Evolutionary conservation across 2,329 filamentous ascomycete genomes (phyloP).

Genomic region (Drechslerella stenobrocha): DNA sequence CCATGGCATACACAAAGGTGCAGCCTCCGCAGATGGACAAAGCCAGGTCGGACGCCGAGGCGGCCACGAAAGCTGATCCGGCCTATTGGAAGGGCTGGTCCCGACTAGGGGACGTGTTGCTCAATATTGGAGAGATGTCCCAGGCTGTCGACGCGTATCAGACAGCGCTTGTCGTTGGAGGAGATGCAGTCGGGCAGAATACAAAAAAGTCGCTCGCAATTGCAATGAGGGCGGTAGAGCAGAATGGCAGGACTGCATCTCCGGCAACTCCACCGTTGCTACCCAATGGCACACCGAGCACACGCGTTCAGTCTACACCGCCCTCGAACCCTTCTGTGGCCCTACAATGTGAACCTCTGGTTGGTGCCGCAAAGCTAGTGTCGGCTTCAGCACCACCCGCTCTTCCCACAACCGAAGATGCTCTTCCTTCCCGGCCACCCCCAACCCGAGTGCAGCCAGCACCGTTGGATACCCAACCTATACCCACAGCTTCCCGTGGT

Average conservation of each 20-base stretch:
- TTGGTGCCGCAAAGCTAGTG: background rate
- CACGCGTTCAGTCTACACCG: background rate
- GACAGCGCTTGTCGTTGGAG: constrained; percentile 31
- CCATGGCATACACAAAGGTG: constrained; percentile 36
- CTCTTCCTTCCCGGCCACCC: background rate
- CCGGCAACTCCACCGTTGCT: background rate
- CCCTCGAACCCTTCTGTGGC: background rate
- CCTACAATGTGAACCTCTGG: background rate
- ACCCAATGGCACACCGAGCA: background rate
- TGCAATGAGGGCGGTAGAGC: constrained; percentile 24
- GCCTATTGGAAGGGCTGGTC: constrained; percentile 45
- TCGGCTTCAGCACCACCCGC: constrained; percentile 8
- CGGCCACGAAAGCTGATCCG: constrained; percentile 38
- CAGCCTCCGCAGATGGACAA: constrained; percentile 34
- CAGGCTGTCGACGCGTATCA: constrained; percentile 33
- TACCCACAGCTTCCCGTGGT: constrained; percentile 8
- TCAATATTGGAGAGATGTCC: constrained; percentile 24
- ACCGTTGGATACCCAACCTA: constrained; percentile 18
- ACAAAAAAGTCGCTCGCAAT: constrained; percentile 40
- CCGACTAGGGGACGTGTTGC: constrained; percentile 28
- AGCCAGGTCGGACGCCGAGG: constrained; percentile 33
- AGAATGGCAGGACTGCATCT: constrained; percentile 11
- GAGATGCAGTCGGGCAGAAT: constrained; percentile 31
- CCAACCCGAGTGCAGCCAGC: constrained; percentile 17
- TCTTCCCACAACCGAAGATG: background rate